Conservation (phyloP, 768 basidiomycete genomes). For the Asterophora lycoperdoides region DNA sequence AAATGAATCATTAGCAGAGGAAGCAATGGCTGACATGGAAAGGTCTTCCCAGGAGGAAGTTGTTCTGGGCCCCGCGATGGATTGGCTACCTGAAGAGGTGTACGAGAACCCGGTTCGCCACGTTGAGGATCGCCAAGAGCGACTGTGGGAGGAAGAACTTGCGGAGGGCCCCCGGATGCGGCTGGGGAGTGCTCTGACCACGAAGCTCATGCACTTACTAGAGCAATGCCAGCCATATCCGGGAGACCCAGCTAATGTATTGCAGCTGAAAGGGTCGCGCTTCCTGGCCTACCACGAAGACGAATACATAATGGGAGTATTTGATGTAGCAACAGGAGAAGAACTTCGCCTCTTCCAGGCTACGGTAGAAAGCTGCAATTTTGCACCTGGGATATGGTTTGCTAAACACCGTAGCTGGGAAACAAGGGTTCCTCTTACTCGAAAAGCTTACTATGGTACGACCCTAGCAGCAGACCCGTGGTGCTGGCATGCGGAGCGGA, state of each 20-base stretch:
- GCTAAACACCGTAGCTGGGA: background rate
- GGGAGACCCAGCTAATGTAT: constrained; percentile 1
- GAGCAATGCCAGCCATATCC: constrained; percentile 4
- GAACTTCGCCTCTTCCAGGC: background rate
- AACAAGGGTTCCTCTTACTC: background rate
- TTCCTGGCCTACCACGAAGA: background rate
- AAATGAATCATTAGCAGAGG: too few relatives aligned
- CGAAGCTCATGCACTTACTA: constrained; percentile 3
- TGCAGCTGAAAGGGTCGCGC: background rate
- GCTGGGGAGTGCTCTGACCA: background rate
- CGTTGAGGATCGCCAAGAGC: too few relatives aligned
- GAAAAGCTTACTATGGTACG: background rate
- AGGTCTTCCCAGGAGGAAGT: too few relatives aligned
- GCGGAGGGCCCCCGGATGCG: background rate
- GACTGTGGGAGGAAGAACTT: background rate
- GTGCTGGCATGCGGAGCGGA: constrained; percentile 1
- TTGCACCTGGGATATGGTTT: background rate
- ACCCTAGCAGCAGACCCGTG: background rate
- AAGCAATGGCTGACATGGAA: too few relatives aligned
- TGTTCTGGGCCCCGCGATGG: too few relatives aligned
- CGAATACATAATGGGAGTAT: background rate
- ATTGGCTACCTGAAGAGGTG: too few relatives aligned
- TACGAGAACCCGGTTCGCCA: too few relatives aligned
- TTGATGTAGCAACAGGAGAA: background rate
- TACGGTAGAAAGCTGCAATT: background rate